phyloP scores from a whole-genome alignment of 495 filamentous ascomycete species.

The Annulohypoxylon nitens region DNA sequence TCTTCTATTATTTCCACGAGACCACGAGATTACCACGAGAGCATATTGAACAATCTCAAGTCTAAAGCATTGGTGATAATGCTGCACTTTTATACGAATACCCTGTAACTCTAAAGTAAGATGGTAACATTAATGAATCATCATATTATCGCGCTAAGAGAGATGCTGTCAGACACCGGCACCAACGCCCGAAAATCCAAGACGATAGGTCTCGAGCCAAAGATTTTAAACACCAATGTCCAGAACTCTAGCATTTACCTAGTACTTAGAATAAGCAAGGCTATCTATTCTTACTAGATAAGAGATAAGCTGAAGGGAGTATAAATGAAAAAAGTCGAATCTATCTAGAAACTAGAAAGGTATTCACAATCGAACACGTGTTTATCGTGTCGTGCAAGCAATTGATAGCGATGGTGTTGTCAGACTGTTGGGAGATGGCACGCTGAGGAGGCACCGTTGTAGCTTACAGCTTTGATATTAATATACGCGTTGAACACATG shows the following conservation, averaged over 20 bases:
- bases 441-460: slow-evolving; percentile 5
- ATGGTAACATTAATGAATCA: no score
- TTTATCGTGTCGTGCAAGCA: background rate
- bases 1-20: no score
- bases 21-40: background rate
- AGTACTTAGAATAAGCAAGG: background rate
- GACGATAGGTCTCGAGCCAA: background rate
- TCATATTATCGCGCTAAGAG: background rate
- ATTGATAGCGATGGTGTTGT: background rate
- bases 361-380: background rate
- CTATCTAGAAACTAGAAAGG: background rate
- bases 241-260: background rate
- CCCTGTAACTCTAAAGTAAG: no score
- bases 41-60: background rate
- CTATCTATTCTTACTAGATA: background rate
- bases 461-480: background rate
- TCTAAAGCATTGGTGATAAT: background rate
- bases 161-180: background rate
- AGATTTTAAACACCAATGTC: background rate
- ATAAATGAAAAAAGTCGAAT: background rate
- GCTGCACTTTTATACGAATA: no score
- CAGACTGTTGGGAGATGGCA: background rate
- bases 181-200: background rate
- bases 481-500: background rate
- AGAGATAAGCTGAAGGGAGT: background rate